Base-by-base conservation (phyloP, 768 basidiomycete species). In the Multifurca ochricompacta region DNA sequence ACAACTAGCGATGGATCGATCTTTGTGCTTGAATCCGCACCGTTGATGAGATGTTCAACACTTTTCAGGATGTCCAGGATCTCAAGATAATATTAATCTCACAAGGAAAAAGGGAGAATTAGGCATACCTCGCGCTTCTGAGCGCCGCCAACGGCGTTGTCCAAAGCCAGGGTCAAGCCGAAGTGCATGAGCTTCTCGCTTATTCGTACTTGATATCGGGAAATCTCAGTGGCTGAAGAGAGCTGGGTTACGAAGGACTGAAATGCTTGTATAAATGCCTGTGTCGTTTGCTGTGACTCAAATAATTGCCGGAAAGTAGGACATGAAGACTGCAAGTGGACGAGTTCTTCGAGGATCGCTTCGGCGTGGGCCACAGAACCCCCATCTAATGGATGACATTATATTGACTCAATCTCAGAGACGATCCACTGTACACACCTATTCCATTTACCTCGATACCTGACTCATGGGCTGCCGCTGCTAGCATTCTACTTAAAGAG, bases 171-270 rank as follows among this genome's bases (percentile, higher is more conserved):
- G 16, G 83, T 78, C 25, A 84, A 64, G 2, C 80, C 86, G 23
- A 92, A 72, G 59, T 89, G 84, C 3, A 77, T 79, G 14, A 90
- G 65, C 56, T 88, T 88, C 60, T 88, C 83, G 16, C 83, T 66
- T 11, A 88, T 75, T 6, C 82, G 72, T n/a, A 74, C 67, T 4
- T 70, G 73, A 61, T 69, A 67, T 14, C 69, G 69, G 40, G 77
- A 78, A 25, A 80, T 66, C 18, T 68, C 68, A 1, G 63, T 36
- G 0, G 69, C 64, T n/a, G 63, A 56, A 0, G 73, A 62, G 0
- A 83, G 63, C 42, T 71, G 72, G 8, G 68, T 59, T 0, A 80
- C 74, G 63, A 84, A 86, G 3, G 70, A 62, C 59, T 77, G 77
- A 65, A 82, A 83, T 19, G 79, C 78, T 23, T 82, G 78, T 7